Evolutionary conservation across 1,284 basidiomycete genomes (phyloP).

Genomic region (Fomitiporia mediterranea): DNA sequence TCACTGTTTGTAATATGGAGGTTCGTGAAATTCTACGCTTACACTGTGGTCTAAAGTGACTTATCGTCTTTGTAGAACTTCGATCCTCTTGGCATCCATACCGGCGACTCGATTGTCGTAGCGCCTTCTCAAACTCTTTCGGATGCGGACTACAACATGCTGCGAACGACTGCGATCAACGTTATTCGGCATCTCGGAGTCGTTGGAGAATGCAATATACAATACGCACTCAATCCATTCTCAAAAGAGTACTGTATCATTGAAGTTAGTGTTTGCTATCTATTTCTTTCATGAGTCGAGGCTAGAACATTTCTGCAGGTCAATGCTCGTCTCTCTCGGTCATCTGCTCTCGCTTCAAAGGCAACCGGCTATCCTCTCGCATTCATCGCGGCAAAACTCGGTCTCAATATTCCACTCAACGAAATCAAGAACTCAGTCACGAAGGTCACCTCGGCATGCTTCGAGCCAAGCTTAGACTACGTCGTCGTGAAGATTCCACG

Average conservation of each 20-base stretch:
- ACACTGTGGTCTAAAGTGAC: neutral
- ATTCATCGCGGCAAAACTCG: constrained; percentile 97
- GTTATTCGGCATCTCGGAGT: constrained; percentile 97
- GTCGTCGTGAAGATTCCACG: constrained; percentile 98
- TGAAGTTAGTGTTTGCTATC: constrained; percentile 52
- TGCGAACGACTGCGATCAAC: constrained; percentile 96
- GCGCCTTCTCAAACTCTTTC: constrained; percentile 97
- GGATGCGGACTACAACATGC: constrained; percentile 98
- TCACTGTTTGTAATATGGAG: constrained; percentile 99
- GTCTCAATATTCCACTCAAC: constrained; percentile 94
- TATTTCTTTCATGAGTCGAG: constrained; percentile 2
- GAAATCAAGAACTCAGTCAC: constrained; percentile 98
- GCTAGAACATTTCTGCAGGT: constrained; percentile 46
- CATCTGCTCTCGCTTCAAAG: constrained; percentile 96
- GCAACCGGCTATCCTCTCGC: constrained; percentile 98
- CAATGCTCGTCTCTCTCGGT: constrained; percentile 98
- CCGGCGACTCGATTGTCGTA: constrained; percentile 98
- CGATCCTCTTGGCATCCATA: constrained; percentile 97
- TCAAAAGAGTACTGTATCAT: constrained; percentile 99
- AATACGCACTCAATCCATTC: constrained; percentile 94
- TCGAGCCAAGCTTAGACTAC: constrained; percentile 97
- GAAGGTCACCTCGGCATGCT: constrained; percentile 94
- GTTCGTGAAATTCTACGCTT: constrained; percentile 39
- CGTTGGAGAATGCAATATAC: constrained; percentile 98
- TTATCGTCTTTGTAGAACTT: constrained; percentile 68